Conservation (phyloP, 148 eudicot genomes). For the Camellia granthamiana region DNA sequence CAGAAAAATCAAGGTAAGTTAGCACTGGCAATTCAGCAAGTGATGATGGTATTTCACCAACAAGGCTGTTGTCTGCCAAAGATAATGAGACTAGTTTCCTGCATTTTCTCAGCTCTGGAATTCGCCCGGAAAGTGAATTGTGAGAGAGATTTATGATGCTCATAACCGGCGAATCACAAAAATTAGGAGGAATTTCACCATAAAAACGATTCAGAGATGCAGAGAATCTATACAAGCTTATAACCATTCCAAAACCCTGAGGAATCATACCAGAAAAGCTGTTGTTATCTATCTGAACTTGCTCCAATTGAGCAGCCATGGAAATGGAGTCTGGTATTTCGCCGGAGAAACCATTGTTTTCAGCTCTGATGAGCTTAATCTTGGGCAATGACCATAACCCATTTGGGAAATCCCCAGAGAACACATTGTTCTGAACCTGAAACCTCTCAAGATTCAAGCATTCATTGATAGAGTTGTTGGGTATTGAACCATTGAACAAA, state of each 20-base stretch:
- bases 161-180: conserved; percentile 89
- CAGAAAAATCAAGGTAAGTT: conserved; percentile 89
- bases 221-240: conserved; percentile 78
- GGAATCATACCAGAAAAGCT: conserved; percentile 68
- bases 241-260: conserved; percentile 63
- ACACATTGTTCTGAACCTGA: conserved; percentile 80
- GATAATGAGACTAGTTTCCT: conserved; percentile 69
- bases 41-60: conserved; percentile 68
- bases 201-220: conserved; percentile 67
- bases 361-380: conserved; percentile 74
- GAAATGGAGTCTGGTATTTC: conserved; percentile 64
- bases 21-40: conserved; percentile 74
- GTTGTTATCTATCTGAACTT: conserved; percentile 95
- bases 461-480: conserved; percentile 33
- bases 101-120: conserved; percentile 68
- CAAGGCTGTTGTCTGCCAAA: conserved; percentile 62
- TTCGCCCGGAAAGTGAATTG: conserved; percentile 56
- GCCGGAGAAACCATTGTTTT: conserved; percentile 75
- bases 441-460: conserved; percentile 72
- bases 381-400: conserved; percentile 82
- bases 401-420: conserved; percentile 64
- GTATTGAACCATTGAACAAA: conserved; percentile 58
- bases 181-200: conserved; percentile 73
- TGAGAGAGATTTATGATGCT: conserved; percentile 81
- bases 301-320: conserved; percentile 62